Evolutionary conservation across 768 basidiomycete genomes (phyloP).

Genomic region (Termitomyces sp.): DNA sequence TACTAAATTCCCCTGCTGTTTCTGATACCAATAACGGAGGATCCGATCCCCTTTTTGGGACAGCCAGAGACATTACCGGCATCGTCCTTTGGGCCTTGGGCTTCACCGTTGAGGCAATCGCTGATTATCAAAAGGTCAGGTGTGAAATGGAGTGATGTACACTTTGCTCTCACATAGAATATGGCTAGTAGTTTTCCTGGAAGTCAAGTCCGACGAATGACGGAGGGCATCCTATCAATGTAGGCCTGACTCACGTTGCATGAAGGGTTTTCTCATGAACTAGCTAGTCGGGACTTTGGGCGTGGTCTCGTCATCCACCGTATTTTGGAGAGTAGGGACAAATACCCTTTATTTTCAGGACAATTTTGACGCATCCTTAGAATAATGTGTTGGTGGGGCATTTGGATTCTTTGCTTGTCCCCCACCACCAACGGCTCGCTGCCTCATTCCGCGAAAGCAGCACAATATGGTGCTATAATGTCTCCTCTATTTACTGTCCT

Average conservation of each 20-base stretch:
- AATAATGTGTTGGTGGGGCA: constrained; percentile 66
- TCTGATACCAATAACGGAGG: constrained; percentile 43
- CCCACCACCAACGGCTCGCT: constrained; percentile 49
- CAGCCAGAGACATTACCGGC: constrained; percentile 48
- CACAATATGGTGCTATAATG: constrained; percentile 44
- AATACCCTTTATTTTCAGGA: not conserved
- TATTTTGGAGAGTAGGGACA: constrained; percentile 3
- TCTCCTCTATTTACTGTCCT: not conserved
- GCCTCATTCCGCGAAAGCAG: constrained; percentile 39
- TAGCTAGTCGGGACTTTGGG: not conserved
- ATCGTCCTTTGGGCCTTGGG: not conserved
- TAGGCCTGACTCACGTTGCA: not conserved
- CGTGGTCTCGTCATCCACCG: constrained; percentile 4
- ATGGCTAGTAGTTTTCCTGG: not conserved
- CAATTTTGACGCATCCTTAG: constrained; percentile 22
- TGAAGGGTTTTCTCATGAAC: not conserved
- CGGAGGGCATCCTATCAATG: not conserved
- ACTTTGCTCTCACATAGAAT: not conserved
- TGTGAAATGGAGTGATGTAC: not conserved
- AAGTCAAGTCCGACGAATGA: not conserved
- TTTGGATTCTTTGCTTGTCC: constrained; percentile 58
- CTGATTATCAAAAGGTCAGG: constrained; percentile 2
- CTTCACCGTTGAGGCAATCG: not conserved
- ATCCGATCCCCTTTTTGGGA: constrained; percentile 57
- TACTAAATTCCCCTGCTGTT: constrained; percentile 66